Evolutionary conservation across 2,329 filamentous ascomycete species (phyloP), one percentile per base, ranked within the genome.

Genomic region (Ustilaginoidea virens): DNA sequence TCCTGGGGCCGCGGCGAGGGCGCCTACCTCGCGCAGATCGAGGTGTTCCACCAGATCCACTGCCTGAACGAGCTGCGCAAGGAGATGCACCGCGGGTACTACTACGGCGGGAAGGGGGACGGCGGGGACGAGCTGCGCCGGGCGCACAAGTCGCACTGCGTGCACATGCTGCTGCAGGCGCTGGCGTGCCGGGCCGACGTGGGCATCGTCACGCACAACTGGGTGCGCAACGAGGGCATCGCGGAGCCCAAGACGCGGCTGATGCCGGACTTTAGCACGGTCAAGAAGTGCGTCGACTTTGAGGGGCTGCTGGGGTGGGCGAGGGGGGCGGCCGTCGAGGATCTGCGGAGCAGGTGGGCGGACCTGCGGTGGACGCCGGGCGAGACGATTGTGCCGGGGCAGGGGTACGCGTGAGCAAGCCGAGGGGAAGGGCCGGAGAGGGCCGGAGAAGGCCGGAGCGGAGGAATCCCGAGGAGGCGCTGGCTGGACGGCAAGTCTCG

Each of bases 1-100:
- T 26, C 24, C 7, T 26, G 24, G 24, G 24, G 24, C 5, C 7
- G n/a, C 12, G 51, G 48, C 1, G 22, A 36, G n/a, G 43, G 51
- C 22, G 46, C 44, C 4, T 52, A 51, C 32, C 44, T 51, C 29
- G 48, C 39, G 3, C 40, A 47, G 26, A 34, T 56, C 3, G 53
- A 58, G 10, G 32, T 37, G 14, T 39, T 40, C 16, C 40, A 42
- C 21, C 39, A 41, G 19, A 31, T 42, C 17, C 40, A 42, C 32
- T 42, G 40, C 28, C 34, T 42, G 15, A 33, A 39, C 23, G 20
- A 32, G 20, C 23, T 42, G 9, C 37, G 40, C 6, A 30, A 33
- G 17, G 22, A 32, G 15, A 24, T 32, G 15, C 28, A 25, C 16
- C n/a, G n/a, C 14, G 24, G 17, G 7, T 26, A 26, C 14, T 26